Evolutionary conservation across 192 early-diverging fungal genomes (phyloP).

Genomic region (Dissophora globulifera): DNA sequence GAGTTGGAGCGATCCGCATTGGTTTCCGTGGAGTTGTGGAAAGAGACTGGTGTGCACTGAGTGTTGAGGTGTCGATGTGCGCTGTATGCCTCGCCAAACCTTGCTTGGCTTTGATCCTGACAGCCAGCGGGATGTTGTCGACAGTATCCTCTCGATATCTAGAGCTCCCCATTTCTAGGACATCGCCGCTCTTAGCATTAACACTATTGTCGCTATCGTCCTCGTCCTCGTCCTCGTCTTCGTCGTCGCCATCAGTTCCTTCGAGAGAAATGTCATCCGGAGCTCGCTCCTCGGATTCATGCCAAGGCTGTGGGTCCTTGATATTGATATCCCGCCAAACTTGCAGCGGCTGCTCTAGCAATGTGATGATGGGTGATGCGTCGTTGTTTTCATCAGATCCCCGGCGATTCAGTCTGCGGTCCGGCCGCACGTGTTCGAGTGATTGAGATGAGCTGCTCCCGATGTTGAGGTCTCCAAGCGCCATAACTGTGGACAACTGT

Average conservation of each 20-base stretch:
- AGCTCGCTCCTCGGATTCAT: background rate
- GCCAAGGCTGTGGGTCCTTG: too few species aligned
- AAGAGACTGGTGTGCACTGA: too few species aligned
- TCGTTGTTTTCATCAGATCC: too few species aligned
- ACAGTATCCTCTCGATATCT: background rate
- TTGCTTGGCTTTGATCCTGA: background rate
- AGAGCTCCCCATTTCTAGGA: too few species aligned
- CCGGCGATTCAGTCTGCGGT: too few species aligned
- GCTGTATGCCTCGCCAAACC: too few species aligned
- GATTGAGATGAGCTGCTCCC: too few species aligned
- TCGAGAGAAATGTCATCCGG: background rate
- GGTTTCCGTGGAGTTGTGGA: background rate
- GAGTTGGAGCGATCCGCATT: background rate
- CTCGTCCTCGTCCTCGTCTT: slow-evolving; percentile 35
- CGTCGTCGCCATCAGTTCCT: background rate
- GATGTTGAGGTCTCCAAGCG: background rate
- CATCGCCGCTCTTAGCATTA: too few species aligned
- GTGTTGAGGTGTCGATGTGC: too few species aligned
- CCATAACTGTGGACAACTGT: background rate
- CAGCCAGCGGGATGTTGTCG: slow-evolving; percentile 6
- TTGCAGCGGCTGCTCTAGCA: slow-evolving; percentile 5
- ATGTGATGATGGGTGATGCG: too few species aligned
- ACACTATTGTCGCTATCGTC: background rate
- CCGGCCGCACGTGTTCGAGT: too few species aligned
- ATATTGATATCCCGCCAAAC: background rate